Base-by-base conservation (phyloP, 2,329 filamentous ascomycete genomes). In the Sclerotinia minor region DNA sequence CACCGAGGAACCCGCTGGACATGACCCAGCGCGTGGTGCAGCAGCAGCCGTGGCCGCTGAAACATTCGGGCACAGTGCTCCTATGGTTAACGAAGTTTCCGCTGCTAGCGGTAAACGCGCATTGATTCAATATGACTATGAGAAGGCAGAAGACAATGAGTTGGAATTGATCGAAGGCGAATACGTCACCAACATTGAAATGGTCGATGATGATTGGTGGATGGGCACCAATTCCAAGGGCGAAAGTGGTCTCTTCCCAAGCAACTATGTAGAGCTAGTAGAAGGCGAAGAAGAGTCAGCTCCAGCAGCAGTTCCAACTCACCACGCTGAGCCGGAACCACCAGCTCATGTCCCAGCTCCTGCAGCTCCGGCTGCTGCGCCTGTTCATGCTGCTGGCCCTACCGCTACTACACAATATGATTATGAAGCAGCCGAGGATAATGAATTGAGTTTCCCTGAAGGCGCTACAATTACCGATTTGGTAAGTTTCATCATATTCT, bases 121-220 rank as follows among this genome's bases (percentile, higher is more conserved):
- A 1, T 76, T 96, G 68, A 87, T 95, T 47, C 89, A 95, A 75
- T 99, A 95, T 78, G 95, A 99, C 77, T 99, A 99, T 77, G 94
- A 97, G 75, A 97, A 96, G 81, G 93, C 93, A 1, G 95, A 99
- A 79, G 94, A 97, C 73, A 99, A 99, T 76, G 95, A 99, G 80
- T 87, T 99, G 68, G 93, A 97, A 72, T 85, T 99, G 24, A 84
- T 86, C 35, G 95, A 99, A 80, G 94, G 94, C 71, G 92, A 97
- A 75, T 87, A 89, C 71, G 90, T 99, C 49, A 93, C 86, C 32
- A 90, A 97, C 77, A 97, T 99, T 75, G 92, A 98, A 71, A 96
- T 96, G 91, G 92, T 99, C 2, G 95, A 98, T 74, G 91, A 96
- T 64, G 94, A 99, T 77, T 99, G 95, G 95, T 99, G 95, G 95